Evolutionary conservation across 202 grass and related monocot species (phyloP), one percentile per base, ranked within the genome.

Genomic region (Dendrocalamus latiflorus): DNA sequence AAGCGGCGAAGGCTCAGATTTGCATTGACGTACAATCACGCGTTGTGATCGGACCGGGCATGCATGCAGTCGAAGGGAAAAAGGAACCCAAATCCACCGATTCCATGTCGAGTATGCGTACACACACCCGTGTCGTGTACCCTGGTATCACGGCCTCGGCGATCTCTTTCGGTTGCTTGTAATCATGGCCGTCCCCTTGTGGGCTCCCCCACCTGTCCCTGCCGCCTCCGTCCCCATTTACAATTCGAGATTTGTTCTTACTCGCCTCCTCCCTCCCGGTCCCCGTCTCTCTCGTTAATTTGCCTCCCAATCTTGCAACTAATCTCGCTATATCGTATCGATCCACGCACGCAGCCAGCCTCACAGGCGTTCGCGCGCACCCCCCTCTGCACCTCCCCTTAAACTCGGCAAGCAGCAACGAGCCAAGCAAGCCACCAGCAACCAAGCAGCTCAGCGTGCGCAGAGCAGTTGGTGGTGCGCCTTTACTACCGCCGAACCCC

Each of bases 401-500:
- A 21, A 11, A 59, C 44, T 39, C 69, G 49, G 7, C 81, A 22
- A 22, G 84, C 70, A 50, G 8, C 56, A 24, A 18, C 61, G 22
- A 56, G 30, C 80, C 68, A 50, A 21, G 28, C 49, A 10, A 77
- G 44, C 59, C 10, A 41, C 43, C 38, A 15, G 51, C 42, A 20
- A 3, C 49, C 49, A 53, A 12, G 10, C 48, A 39, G 59, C 59
- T 17, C 24, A 28, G 60, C n/a, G 22, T n/a, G 60, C n/a, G 21
- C 68, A 21, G 20, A 72, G 70, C 69, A 5, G 9, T 90, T 86
- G 88, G 79, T 90, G 84, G 75, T 2, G 61, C 62, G 88, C 70
- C 88, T 64, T 90, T 87, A 90, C 84, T 84, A 1, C 78, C 42
- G 73, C 67, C 49, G 61, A 77, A 56, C 62, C 67, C 42, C 73